A percentile compares a stretch with the other conserved stretches of the same genome.
phyloP scores from a whole-genome alignment of 192 early-diverging fungal species.

The Dissophora ornata region DNA sequence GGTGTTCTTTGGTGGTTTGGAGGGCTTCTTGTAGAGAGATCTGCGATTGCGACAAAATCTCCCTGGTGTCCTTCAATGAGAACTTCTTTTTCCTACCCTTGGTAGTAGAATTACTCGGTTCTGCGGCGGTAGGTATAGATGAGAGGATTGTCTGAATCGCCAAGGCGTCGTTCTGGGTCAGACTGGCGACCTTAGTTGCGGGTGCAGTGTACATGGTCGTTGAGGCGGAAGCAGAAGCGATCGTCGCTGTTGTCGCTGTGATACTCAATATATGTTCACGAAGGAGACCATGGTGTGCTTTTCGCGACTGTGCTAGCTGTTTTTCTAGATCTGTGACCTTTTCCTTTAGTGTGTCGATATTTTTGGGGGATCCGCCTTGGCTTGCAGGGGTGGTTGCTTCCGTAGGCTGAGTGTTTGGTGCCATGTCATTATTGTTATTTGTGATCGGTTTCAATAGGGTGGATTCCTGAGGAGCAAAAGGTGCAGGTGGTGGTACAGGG shows the following conservation, averaged over 20 bases:
- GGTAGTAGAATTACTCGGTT: background rate
- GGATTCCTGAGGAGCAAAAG: no score
- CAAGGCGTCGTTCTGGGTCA: background rate
- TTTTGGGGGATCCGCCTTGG: no score
- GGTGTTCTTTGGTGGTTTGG: background rate
- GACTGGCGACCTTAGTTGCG: background rate
- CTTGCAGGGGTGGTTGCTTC: no score
- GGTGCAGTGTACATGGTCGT: background rate
- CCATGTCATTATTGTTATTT: no score
- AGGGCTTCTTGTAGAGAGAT: slow-evolving; percentile 10
- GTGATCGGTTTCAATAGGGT: no score
- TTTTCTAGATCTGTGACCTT: slow-evolving; percentile 15
- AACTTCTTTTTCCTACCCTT: no score
- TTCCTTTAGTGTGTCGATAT: background rate
- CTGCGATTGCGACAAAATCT: slow-evolving; percentile 5
- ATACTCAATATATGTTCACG: slow-evolving; percentile 29
- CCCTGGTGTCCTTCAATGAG: no score
- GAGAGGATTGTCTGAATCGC: slow-evolving; percentile 25
- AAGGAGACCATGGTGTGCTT: slow-evolving; percentile 25
- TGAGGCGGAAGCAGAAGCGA: background rate
- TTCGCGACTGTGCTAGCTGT: slow-evolving; percentile 24
- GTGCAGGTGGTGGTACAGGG: background rate
- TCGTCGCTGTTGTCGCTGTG: background rate
- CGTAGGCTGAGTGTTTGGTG: no score
- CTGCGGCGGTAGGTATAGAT: background rate